Evolutionary conservation across 805 yeast species (phyloP).

Genomic region (Priceomyces medius): DNA sequence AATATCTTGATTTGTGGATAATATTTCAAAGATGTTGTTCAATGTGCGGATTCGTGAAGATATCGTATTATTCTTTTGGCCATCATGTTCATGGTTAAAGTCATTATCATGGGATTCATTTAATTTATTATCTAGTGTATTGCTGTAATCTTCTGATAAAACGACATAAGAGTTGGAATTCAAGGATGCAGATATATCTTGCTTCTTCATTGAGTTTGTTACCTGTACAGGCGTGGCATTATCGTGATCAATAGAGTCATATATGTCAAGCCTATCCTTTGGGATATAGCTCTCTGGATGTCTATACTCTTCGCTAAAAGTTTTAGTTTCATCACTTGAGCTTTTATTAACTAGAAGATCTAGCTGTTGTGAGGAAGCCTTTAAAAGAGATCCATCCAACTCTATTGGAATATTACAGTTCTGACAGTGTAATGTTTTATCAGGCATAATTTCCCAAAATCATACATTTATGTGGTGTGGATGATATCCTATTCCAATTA

Average conservation of each 20-base stretch:
- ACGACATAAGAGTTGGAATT: slow-evolving; percentile 19
- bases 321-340: neutral
- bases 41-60: slow-evolving; percentile 53
- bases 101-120: slow-evolving; percentile 1
- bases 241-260: slow-evolving; percentile 26
- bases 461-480: too few species aligned
- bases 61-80: slow-evolving; percentile 25
- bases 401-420: slow-evolving; percentile 59
- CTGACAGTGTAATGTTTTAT: slow-evolving; percentile 45
- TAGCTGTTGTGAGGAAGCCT: slow-evolving; percentile 54
- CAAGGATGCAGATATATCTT: slow-evolving; percentile 15
- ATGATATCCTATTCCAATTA: neutral
- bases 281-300: slow-evolving; percentile 36
- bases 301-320: neutral
- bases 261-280: slow-evolving; percentile 35
- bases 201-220: slow-evolving; percentile 29
- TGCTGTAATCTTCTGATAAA: slow-evolving; percentile 16
- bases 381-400: slow-evolving; percentile 54
- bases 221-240: slow-evolving; percentile 21
- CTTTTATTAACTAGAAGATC: slow-evolving; percentile 46
- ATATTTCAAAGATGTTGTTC: slow-evolving; percentile 64
- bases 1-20: slow-evolving; percentile 68
- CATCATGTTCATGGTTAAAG: neutral
- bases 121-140: too few species aligned
- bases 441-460: slow-evolving; percentile 7